Evolutionary conservation across 768 basidiomycete species (phyloP).

Genomic region (Boletus pseudopeckii): DNA sequence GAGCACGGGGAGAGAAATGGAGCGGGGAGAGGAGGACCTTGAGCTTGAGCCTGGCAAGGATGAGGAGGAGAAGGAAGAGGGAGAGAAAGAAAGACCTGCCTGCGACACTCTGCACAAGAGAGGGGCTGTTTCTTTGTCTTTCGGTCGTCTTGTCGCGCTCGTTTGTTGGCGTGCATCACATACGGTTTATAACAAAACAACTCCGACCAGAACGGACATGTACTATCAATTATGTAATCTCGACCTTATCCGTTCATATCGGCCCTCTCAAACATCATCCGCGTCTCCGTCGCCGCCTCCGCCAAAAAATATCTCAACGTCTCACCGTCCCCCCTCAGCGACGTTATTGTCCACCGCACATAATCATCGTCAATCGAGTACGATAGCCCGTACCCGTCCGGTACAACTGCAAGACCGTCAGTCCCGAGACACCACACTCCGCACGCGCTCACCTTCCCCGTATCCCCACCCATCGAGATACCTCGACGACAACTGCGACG

Average conservation of each 20-base stretch:
- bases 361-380: slow-evolving; percentile 85
- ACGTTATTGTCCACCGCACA: slow-evolving; percentile 91
- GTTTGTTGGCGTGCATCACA: slow-evolving; percentile 37
- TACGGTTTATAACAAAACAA: slow-evolving; percentile 7
- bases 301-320: slow-evolving; percentile 67
- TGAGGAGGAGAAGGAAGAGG: background rate
- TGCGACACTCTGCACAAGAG: slow-evolving; percentile 62
- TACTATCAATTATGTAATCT: slow-evolving; percentile 27
- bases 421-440: background rate
- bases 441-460: slow-evolving; percentile 67
- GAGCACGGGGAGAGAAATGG: background rate
- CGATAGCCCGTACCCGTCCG: slow-evolving; percentile 87
- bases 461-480: slow-evolving; percentile 97
- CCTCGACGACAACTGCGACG: slow-evolving; percentile 77
- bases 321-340: slow-evolving; percentile 50
- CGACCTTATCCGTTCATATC: too few relatives aligned
- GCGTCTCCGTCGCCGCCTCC: slow-evolving; percentile 77
- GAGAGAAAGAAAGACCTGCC: slow-evolving; percentile 11
- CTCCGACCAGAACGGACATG: slow-evolving; percentile 28
- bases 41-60: slow-evolving; percentile 43
- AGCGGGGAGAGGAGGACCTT: slow-evolving; percentile 37
- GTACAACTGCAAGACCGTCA: slow-evolving; percentile 58
- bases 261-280: slow-evolving; percentile 61
- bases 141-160: slow-evolving; percentile 38
- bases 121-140: slow-evolving; percentile 42